These are phyloP conservation scores for Lactarius tabidus DNA, from an alignment of 768 basidiomycete genomes.

Conservation along the genomic window DNA sequence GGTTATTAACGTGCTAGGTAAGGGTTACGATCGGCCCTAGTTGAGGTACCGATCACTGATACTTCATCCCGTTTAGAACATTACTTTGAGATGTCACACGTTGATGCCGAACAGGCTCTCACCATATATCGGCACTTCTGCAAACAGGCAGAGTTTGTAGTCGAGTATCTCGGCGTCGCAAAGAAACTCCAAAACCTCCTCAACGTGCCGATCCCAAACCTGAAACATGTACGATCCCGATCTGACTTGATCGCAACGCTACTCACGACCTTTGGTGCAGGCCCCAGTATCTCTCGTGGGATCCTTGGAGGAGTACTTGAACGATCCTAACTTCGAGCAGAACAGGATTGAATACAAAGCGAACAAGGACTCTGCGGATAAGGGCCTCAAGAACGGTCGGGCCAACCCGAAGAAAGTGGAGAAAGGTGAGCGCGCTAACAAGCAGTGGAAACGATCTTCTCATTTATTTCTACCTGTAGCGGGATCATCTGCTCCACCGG, in stretches of 20 bases:
- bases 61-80: constrained; percentile 53
- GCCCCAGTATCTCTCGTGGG: constrained; percentile 93
- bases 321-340: constrained; percentile 95
- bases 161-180: constrained; percentile 89
- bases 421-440: constrained; percentile 31
- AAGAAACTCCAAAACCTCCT: constrained; percentile 90
- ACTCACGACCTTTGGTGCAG: constrained; percentile 36
- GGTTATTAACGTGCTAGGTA: constrained; percentile 75
- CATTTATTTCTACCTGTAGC: constrained; percentile 16
- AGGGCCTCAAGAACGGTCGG: constrained; percentile 29
- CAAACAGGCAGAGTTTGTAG: constrained; percentile 86
- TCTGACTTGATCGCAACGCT: neutral
- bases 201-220: constrained; percentile 89
- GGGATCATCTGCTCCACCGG: constrained; percentile 28
- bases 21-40: constrained; percentile 36
- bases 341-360: constrained; percentile 90
- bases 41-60: constrained; percentile 25
- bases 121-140: constrained; percentile 92
- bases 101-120: constrained; percentile 85
- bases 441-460: neutral
- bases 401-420: constrained; percentile 26
- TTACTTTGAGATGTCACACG: constrained; percentile 96
- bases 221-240: constrained; percentile 68
- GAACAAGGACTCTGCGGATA: constrained; percentile 65
- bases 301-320: constrained; percentile 91